A percentile compares a stretch with the other conserved stretches of the same genome.
Conservation (phyloP, 192 early-diverging fungal genomes). For the Coemansia sp. region DNA sequence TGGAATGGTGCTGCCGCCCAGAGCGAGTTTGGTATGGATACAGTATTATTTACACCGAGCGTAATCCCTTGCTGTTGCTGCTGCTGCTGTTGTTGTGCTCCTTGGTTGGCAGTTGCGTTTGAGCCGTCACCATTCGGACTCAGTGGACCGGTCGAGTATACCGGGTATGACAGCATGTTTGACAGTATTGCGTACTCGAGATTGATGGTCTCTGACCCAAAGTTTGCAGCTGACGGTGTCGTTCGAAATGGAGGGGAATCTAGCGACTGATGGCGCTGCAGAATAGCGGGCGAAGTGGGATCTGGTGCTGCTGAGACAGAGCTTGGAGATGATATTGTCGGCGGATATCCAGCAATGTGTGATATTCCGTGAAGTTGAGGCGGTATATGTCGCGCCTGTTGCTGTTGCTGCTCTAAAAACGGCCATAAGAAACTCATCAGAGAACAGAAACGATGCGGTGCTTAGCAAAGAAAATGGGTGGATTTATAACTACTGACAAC, state of each 20-base stretch:
- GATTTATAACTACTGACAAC: not conserved
- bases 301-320: constrained; percentile 6
- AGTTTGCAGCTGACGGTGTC: constrained; percentile 45
- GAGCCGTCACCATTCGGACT: constrained; percentile 15
- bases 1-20: constrained; percentile 36
- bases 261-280: constrained; percentile 5
- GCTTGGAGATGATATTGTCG: constrained; percentile 8
- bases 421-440: constrained; percentile 38
- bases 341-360: constrained; percentile 23
- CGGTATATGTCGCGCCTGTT: constrained; percentile 3
- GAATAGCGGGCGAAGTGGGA: not conserved
- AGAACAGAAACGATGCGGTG: not conserved
- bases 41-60: constrained; percentile 9
- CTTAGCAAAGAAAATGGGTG: not conserved
- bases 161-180: constrained; percentile 79
- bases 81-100: constrained; percentile 12
- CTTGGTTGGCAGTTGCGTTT: constrained; percentile 36
- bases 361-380: constrained; percentile 22
- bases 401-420: constrained; percentile 20
- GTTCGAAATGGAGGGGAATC: constrained; percentile 17
- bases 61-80: constrained; percentile 4
- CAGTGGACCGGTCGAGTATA: constrained; percentile 39
- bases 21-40: constrained; percentile 48
- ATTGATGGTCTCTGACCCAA: constrained; percentile 86
- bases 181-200: constrained; percentile 87